phyloP scores from a whole-genome alignment of 139 green algal species.

The Deuterostichococcus epilithicus region DNA sequence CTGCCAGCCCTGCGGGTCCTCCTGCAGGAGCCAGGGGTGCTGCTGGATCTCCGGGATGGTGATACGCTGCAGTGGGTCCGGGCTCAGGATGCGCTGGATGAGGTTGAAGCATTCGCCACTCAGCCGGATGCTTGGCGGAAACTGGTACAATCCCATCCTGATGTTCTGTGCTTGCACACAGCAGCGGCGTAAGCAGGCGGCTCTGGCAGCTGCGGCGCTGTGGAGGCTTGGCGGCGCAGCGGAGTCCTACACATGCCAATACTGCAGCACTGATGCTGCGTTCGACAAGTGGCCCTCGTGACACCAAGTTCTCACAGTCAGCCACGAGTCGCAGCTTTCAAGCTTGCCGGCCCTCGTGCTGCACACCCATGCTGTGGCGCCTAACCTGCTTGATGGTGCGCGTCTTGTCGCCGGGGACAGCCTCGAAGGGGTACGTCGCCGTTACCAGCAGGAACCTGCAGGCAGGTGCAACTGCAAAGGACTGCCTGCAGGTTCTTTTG shows the following conservation, averaged over 20 bases:
- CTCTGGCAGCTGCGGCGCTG: background rate
- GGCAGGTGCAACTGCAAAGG: background rate
- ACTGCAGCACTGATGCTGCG: background rate
- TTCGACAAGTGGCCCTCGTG: too few species aligned
- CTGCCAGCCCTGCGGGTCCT: constrained; percentile 4
- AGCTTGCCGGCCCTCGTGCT: too few species aligned
- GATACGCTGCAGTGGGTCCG: constrained; percentile 23
- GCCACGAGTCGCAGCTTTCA: too few species aligned
- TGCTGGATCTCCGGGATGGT: constrained; percentile 19
- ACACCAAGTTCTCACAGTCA: too few species aligned
- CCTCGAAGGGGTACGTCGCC: background rate
- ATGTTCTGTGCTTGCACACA: background rate
- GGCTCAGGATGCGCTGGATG: constrained; percentile 27
- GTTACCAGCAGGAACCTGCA: background rate
- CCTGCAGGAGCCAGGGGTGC: constrained; percentile 37
- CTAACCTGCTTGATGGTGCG: background rate
- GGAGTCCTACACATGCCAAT: background rate
- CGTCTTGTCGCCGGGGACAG: background rate
- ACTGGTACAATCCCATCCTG: background rate
- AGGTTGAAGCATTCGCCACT: constrained; percentile 19
- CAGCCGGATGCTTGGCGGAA: background rate
- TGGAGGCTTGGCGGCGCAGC: background rate
- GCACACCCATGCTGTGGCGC: too few species aligned
- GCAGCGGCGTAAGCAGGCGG: too few species aligned
- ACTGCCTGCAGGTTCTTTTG: too few species aligned